Evolutionary conservation across 495 filamentous ascomycete genomes (phyloP).

Genomic region (Hypomontagnella submonticulosa): DNA sequence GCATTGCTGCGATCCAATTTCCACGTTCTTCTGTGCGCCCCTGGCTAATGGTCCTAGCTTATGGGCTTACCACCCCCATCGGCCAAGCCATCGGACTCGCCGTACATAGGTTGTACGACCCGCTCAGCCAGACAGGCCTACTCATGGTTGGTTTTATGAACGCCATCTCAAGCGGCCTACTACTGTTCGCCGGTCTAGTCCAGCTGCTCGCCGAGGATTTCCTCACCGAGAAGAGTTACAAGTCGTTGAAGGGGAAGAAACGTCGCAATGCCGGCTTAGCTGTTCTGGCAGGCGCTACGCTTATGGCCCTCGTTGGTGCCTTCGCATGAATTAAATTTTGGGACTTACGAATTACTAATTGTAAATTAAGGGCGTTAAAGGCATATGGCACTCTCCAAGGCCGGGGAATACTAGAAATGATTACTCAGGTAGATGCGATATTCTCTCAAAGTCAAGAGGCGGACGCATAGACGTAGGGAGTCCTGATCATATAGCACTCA

Average conservation of each 20-base stretch:
- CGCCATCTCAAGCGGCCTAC: constrained; percentile 83
- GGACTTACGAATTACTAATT: constrained; percentile 1
- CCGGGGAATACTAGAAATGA: constrained; percentile 19
- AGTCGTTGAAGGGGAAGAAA: constrained; percentile 72
- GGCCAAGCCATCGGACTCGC: constrained; percentile 89
- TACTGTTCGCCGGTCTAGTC: constrained; percentile 91
- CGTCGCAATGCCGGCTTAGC: constrained; percentile 79
- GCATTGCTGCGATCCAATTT: constrained; percentile 74
- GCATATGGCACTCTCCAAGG: constrained; percentile 7
- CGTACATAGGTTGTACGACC: constrained; percentile 87
- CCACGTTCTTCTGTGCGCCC: constrained; percentile 68
- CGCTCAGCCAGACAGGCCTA: constrained; percentile 80
- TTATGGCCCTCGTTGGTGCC: constrained; percentile 92
- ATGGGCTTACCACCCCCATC: constrained; percentile 89
- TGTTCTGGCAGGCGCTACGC: constrained; percentile 76
- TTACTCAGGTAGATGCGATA: constrained; percentile 13
- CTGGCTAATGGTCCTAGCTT: constrained; percentile 96
- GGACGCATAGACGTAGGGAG: not conserved
- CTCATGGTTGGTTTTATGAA: constrained; percentile 95
- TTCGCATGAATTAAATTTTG: constrained; percentile 69
- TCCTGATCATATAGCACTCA: constrained; percentile 25
- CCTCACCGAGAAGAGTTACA: constrained; percentile 87
- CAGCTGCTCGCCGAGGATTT: constrained; percentile 96
- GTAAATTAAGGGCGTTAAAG: constrained; percentile 25
- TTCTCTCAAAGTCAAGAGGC: not conserved